Percentiles rank a stretch among this genome's conserved stretches.
phyloP scores from a whole-genome alignment of 108 stramenopile genomes.

The Bacterosira constricta region DNA sequence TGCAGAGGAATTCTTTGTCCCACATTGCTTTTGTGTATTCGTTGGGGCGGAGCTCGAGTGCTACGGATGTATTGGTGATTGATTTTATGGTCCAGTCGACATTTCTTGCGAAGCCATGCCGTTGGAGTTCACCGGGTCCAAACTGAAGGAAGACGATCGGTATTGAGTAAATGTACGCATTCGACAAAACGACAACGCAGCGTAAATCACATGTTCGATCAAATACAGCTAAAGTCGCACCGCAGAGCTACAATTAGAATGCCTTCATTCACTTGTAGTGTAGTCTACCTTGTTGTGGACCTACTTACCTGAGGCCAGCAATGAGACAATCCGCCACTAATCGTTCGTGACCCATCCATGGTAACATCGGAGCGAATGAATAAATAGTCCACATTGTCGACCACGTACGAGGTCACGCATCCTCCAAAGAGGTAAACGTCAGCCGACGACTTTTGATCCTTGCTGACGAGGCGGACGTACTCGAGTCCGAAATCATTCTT shows the following conservation, averaged over 20 bases:
- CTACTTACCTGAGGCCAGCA: conserved; percentile 98
- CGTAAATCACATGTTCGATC: too few species aligned
- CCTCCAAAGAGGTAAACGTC: conserved; percentile 84
- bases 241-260: too few species aligned
- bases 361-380: conserved; percentile 97
- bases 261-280: too few species aligned
- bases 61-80: conserved; percentile 72
- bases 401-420: conserved; percentile 77
- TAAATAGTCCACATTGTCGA: conserved; percentile 84
- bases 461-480: conserved; percentile 72
- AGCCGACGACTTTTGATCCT: conserved; percentile 57
- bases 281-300: too few species aligned
- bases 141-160: conserved; percentile 70
- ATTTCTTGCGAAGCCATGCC: conserved; percentile 98
- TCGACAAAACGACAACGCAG: too few species aligned
- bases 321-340: conserved; percentile 91
- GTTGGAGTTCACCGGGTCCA: conserved; percentile 92
- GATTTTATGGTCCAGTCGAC: conserved; percentile 89
- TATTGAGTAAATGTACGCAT: too few species aligned
- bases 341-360: conserved; percentile 96
- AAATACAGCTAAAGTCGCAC: too few species aligned
- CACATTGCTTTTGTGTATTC: conserved; percentile 97
- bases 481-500: conserved; percentile 77
- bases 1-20: conserved; percentile 92
- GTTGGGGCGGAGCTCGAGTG: conserved; percentile 75